Evolutionary conservation across 2,329 filamentous ascomycete species (phyloP), one percentile per base, ranked within the genome.

Genomic region (Calonectria hongkongensis): DNA sequence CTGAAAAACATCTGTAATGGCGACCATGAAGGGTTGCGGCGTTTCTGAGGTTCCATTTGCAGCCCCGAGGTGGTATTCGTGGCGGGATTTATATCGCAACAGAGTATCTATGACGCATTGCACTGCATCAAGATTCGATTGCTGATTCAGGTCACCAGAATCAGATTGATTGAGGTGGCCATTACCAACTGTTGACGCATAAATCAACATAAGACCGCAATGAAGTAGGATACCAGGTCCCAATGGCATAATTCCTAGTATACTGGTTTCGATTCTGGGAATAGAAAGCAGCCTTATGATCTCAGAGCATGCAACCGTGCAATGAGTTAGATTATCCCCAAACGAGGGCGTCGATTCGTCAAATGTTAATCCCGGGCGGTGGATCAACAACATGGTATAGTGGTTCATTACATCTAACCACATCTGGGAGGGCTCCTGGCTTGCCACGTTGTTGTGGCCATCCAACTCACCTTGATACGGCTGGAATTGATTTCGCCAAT

Each of bases 281-380:
- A 41, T 18, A 4, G n/a, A 63, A 16, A 63, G 16, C 4, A 63
- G 18, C 1, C 39, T 18, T 9, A 47, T 47, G 2, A 63, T 47
- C 8, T 28, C 58, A 15, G 58, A 63, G 28, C 58, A 63, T 5
- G 58, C 58, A 10, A 45, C 6, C 3, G 18, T n/a, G 10, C 58
- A 63, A 13, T 63, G 41, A 0, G 18, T 16, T 10, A 63, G 41
- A 5, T 33, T 63, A n/a, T 63, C 58, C 15, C 30, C 30, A 41
- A 63, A 63, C 5, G 27, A 18, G 16, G 16, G 16, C 1, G 41
- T 63, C 5, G 39, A 45, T 25, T 43, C 39, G 9, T 47, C 58
- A 47, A 63, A 63, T 2, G 58, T 63, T 4, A 63, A 30, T 9
- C 58, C 58, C 21, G 58, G 58, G 4, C 58, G 58, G 45, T 63